phyloP scores from a whole-genome alignment of 2,329 filamentous ascomycete species.

The Alternaria alternata region DNA sequence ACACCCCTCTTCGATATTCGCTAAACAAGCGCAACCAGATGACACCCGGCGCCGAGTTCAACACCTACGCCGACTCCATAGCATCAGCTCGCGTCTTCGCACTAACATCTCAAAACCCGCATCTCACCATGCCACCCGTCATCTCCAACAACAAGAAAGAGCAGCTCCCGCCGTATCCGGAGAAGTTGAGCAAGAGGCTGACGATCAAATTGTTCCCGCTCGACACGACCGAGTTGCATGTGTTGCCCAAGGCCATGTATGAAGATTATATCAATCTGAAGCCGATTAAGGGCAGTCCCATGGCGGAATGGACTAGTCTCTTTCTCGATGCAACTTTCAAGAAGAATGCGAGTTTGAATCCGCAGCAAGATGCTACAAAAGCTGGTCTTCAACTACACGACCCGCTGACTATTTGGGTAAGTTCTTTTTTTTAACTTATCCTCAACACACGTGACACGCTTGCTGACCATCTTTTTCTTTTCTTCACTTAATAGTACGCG shows the following conservation, averaged over 20 bases:
- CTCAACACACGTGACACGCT: no score
- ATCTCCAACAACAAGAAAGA: constrained; percentile 55
- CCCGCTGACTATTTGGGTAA: constrained; percentile 50
- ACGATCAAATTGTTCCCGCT: constrained; percentile 59
- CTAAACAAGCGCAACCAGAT: constrained; percentile 57
- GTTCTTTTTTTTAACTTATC: no score
- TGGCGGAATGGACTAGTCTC: constrained; percentile 56
- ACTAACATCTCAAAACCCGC: constrained; percentile 65
- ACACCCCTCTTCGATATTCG: constrained; percentile 39
- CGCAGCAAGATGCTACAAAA: constrained; percentile 44
- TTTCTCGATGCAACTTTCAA: constrained; percentile 57
- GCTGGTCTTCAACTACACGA: constrained; percentile 58
- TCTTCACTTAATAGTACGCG: constrained; percentile 31
- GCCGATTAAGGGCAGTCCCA: constrained; percentile 48
- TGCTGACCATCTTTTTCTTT: no score
- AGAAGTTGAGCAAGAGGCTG: constrained; percentile 51
- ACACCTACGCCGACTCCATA: constrained; percentile 81
- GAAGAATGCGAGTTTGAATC: constrained; percentile 55
- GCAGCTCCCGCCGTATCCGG: constrained; percentile 51
- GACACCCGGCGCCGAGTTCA: constrained; percentile 89
- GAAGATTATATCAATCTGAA: constrained; percentile 34
- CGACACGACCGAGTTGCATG: constrained; percentile 57
- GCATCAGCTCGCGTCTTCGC: constrained; percentile 60
- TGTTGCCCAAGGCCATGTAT: constrained; percentile 53
- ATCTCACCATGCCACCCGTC: constrained; percentile 78